A percentile compares a stretch with the other conserved stretches of the same genome.
Evolutionary conservation across 768 basidiomycete species (phyloP).

Genomic region (Collybia nuda): DNA sequence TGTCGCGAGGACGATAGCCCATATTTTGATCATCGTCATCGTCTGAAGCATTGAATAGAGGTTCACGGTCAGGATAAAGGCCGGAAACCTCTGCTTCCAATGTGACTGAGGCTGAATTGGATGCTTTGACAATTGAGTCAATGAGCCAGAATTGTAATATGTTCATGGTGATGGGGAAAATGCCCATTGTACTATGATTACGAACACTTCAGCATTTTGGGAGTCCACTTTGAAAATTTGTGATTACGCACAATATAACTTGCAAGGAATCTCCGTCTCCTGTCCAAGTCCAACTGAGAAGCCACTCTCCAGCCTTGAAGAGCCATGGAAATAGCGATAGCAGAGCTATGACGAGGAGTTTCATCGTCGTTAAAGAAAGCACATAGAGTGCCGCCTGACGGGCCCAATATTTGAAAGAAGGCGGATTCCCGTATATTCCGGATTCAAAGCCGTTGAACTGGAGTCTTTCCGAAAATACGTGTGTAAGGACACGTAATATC

Average conservation of each 20-base stretch:
- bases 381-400: conserved; percentile 85
- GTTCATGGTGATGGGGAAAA: conserved; percentile 90
- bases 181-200: conserved; percentile 72
- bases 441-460: conserved; percentile 77
- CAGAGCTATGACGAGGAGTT: conserved; percentile 79
- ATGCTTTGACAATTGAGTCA: conserved; percentile 88
- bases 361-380: conserved; percentile 81
- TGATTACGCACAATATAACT: conserved; percentile 62
- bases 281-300: conserved; percentile 75
- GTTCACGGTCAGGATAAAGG: conserved; percentile 51
- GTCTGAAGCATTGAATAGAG: conserved; percentile 57
- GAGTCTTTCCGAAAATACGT: conserved; percentile 61
- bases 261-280: conserved; percentile 64
- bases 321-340: conserved; percentile 72
- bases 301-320: conserved; percentile 79
- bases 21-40: conserved; percentile 54
- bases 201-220: conserved; percentile 39
- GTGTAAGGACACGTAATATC: conserved; percentile 62
- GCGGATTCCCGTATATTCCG: conserved; percentile 88
- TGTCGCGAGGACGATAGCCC: conserved; percentile 29
- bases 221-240: not conserved
- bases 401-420: conserved; percentile 68
- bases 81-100: conserved; percentile 39
- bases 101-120: conserved; percentile 33
- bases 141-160: conserved; percentile 93